phyloP scores from a whole-genome alignment of 2,329 filamentous ascomycete species.

The Alternaria triticimaculans region DNA sequence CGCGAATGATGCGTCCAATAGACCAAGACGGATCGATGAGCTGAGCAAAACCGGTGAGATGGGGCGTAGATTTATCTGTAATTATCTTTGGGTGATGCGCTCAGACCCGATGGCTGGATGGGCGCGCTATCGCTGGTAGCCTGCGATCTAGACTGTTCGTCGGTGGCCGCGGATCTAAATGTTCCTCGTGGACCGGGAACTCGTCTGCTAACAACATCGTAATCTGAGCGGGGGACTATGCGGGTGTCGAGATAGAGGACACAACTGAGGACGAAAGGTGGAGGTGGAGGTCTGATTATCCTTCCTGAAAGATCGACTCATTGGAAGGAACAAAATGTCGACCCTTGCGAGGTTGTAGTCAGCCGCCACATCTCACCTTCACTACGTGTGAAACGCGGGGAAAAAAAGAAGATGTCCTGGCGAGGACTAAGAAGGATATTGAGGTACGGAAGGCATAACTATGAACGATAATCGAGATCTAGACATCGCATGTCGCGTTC shows the following conservation, averaged over 20 bases:
- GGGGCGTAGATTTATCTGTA: neutral
- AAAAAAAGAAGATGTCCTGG: neutral
- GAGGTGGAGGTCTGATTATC: accelerated
- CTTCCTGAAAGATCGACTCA: neutral
- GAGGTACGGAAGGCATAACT: neutral
- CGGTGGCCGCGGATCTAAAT: neutral
- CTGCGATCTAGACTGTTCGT: neutral
- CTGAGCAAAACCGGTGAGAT: constrained; percentile 7
- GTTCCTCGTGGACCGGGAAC: neutral
- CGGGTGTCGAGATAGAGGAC: neutral
- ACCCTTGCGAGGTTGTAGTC: neutral
- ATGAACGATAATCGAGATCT: neutral
- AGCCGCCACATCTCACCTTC: neutral
- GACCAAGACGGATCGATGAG: neutral
- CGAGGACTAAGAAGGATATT: neutral
- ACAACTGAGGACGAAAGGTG: neutral
- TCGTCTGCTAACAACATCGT: accelerated
- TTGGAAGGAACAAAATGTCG: neutral
- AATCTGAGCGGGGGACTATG: neutral
- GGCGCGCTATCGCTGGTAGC: neutral
- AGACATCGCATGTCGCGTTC: neutral
- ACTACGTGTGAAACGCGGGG: neutral
- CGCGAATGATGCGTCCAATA: neutral
- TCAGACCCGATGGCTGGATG: neutral
- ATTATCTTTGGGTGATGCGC: neutral